Evolutionary conservation across 2,329 filamentous ascomycete genomes (phyloP).

Genomic region (Fusarium sp.): DNA sequence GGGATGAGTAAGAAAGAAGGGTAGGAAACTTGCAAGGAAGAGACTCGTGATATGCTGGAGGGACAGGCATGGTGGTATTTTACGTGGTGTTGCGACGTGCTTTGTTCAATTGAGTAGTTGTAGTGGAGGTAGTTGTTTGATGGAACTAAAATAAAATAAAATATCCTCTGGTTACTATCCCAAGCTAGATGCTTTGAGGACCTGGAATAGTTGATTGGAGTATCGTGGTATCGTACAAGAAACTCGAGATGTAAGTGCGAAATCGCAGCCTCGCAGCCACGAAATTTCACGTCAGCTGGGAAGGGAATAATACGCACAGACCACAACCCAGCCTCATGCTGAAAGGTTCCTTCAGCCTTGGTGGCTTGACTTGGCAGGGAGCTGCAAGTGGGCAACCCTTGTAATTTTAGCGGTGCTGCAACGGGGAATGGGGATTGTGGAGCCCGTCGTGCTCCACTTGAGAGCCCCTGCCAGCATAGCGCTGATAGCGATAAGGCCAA

Average conservation of each 20-base stretch:
- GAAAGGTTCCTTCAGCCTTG: slow-evolving; percentile 31
- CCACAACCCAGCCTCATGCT: slow-evolving; percentile 30
- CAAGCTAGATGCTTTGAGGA: not conserved
- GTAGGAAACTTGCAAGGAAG: slow-evolving; percentile 75
- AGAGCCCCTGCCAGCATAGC: slow-evolving; percentile 4
- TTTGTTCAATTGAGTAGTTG: not conserved
- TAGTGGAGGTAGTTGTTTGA: not conserved
- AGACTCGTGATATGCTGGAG: slow-evolving; percentile 75
- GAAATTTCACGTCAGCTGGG: slow-evolving; percentile 18
- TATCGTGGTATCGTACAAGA: not conserved
- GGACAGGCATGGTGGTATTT: slow-evolving; percentile 46
- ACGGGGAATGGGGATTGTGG: slow-evolving; percentile 8
- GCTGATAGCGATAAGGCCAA: slow-evolving; percentile 40
- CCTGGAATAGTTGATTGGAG: not conserved
- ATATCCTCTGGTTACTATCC: not conserved
- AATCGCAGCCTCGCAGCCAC: slow-evolving; percentile 21
- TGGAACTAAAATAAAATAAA: not conserved
- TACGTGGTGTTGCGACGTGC: slow-evolving; percentile 17
- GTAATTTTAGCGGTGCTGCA: slow-evolving; percentile 21
- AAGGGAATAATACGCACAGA: slow-evolving; percentile 23
- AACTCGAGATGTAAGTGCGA: not conserved
- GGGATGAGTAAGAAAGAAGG: slow-evolving; percentile 9
- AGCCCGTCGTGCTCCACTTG: slow-evolving; percentile 20
- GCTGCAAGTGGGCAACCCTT: slow-evolving; percentile 3
- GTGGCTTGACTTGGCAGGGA: slow-evolving; percentile 21